Base-by-base conservation (phyloP, 2,329 filamentous ascomycete species). In the Apiospora malaysiana region DNA sequence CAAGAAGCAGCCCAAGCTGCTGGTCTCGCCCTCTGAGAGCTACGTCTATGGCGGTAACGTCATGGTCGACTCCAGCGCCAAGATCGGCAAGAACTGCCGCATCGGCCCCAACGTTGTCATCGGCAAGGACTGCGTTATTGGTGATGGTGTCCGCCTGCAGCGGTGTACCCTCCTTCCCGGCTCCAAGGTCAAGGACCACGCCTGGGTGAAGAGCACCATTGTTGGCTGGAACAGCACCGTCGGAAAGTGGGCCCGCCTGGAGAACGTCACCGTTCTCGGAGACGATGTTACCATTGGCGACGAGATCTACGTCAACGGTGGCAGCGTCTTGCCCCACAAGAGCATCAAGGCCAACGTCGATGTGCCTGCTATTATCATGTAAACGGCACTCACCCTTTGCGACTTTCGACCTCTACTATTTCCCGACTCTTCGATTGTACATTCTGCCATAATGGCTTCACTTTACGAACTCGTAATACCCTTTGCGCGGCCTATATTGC, bases 321-420 rank as follows among this genome's bases (percentile, higher is more conserved):
- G 95, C 79, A 97, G 93, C 78, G 92, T 99, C 73, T 87, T 99
- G 75, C 95, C 95, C 8, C 95, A 99, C 87, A 99, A 99, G 92
- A 96, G 92, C 82, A 98, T 99, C 89, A 98, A 98, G 89, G 90
- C 92, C 79, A 99, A 99, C 83, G 94, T 99, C 78, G 96, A 99
- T 83, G 89, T 89, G 40, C 89, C 89, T 32, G 89, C 89, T 72
- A 91, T 91, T 75, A 91, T 91, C 79, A 91, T 91, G 89, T 91
- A 86, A 85, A 72, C 12, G 59, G 14, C 45, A 49, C 69, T 27
- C 47, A 23, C 8, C 27, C 65, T 37, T 46, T 43, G 40, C 47
- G 67, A 51, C 45, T 69, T 68, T 68, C 47, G 68, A 70, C 67
- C 71, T 70, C 70, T 25, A 49, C 70, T 37, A 49, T 40, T 72